Conservation (phyloP, 2,329 filamentous ascomycete species). For the Colletotrichum sp. region DNA sequence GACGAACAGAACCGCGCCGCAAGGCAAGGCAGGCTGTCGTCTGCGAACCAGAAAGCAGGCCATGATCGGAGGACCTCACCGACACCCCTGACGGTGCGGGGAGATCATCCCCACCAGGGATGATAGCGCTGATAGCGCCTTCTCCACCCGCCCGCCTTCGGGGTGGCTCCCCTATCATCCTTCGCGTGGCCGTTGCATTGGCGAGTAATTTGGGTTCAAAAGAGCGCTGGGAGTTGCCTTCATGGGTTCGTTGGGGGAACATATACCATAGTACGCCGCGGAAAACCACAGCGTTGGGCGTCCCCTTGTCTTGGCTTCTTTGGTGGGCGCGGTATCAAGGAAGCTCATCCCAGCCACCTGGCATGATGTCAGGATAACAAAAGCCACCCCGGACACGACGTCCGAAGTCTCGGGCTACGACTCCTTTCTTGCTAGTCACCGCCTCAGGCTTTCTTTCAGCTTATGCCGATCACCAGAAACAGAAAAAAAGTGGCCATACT, state of each 20-base stretch:
- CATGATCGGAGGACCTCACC: conserved; percentile 22
- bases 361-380: background rate
- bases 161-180: conserved; percentile 11
- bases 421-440: background rate
- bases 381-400: background rate
- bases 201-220: background rate
- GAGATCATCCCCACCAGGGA: background rate
- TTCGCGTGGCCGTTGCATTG: background rate
- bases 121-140: conserved; percentile 10
- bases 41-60: background rate
- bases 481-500: background rate
- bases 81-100: conserved; percentile 16
- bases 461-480: background rate
- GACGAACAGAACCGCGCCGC: background rate
- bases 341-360: background rate
- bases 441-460: background rate
- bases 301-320: background rate
- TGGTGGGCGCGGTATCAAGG: background rate
- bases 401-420: background rate
- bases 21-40: background rate
- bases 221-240: background rate
- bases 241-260: background rate
- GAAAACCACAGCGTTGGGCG: background rate
- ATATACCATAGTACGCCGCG: background rate
- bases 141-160: conserved; percentile 7